phyloP scores from a whole-genome alignment of 2,329 filamentous ascomycete genomes.

The Sporothrix mexicana region DNA sequence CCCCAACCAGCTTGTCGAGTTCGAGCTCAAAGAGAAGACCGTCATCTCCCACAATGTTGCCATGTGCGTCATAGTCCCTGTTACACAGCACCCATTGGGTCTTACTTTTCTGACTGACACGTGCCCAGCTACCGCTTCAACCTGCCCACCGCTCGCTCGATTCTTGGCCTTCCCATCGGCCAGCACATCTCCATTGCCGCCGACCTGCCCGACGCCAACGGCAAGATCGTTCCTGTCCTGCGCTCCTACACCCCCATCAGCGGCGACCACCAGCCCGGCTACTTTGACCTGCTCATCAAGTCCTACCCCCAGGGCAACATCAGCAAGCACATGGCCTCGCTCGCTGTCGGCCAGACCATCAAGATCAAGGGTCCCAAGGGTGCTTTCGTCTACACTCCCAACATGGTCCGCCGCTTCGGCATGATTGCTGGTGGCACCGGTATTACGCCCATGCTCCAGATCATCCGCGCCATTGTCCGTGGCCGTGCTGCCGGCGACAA shows the following conservation, averaged over 20 bases:
- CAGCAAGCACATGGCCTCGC: slow-evolving; percentile 84
- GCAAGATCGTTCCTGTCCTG: slow-evolving; percentile 79
- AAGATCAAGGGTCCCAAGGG: slow-evolving; percentile 94
- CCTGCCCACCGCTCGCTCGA: slow-evolving; percentile 75
- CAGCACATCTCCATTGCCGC: slow-evolving; percentile 98
- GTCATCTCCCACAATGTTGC: slow-evolving; percentile 97
- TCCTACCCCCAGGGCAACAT: slow-evolving; percentile 98
- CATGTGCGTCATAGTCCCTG: slow-evolving; percentile 65
- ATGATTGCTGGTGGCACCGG: slow-evolving; percentile 98
- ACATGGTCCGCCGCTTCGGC: slow-evolving; percentile 94
- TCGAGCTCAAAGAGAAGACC: slow-evolving; percentile 92
- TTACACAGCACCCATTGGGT: background rate
- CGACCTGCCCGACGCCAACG: slow-evolving; percentile 69
- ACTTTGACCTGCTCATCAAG: slow-evolving; percentile 97
- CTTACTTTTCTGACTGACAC: background rate
- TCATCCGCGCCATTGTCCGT: slow-evolving; percentile 87
- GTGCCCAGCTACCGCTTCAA: slow-evolving; percentile 83
- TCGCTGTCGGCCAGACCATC: slow-evolving; percentile 85
- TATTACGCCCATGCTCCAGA: slow-evolving; percentile 98
- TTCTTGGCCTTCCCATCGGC: slow-evolving; percentile 95
- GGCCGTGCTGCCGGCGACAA: slow-evolving; percentile 78
- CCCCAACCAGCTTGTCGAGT: slow-evolving; percentile 85
- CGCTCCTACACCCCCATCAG: slow-evolving; percentile 93
- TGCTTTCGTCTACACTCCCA: slow-evolving; percentile 95
- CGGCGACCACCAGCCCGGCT: slow-evolving; percentile 84